Conservation (phyloP, 345 rosid species). For the Cardiospermum halicacabum region DNA sequence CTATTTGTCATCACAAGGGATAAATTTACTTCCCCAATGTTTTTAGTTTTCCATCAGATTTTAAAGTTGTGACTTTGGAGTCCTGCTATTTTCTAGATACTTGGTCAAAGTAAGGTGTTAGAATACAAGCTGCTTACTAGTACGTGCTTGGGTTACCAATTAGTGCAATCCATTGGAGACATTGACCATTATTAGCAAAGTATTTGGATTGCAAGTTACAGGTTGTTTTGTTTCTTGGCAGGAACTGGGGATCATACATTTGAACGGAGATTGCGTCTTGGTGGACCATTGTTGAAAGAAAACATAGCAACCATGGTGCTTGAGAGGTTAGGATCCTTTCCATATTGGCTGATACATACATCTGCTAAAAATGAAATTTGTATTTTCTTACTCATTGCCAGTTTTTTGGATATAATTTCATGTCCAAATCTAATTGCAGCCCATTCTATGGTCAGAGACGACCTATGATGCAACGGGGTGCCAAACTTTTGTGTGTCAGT, state of each 20-base stretch:
- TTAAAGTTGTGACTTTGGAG: background rate
- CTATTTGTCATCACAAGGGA: background rate
- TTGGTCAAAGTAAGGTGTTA: background rate
- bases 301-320: slow-evolving; percentile 96
- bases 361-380: slow-evolving; percentile 9
- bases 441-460: slow-evolving; percentile 96
- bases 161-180: background rate
- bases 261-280: slow-evolving; percentile 86
- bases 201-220: slow-evolving; percentile 2
- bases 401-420: slow-evolving; percentile 20
- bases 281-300: slow-evolving; percentile 83
- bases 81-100: background rate
- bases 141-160: background rate
- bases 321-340: slow-evolving; percentile 64
- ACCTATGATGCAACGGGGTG: slow-evolving; percentile 78
- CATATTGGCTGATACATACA: slow-evolving; percentile 2
- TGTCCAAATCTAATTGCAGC: slow-evolving; percentile 48
- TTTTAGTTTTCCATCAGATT: background rate
- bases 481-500: slow-evolving; percentile 90
- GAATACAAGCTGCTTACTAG: background rate
- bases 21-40: background rate
- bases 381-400: slow-evolving; percentile 2
- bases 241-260: slow-evolving; percentile 97
- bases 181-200: background rate
- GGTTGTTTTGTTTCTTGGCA: slow-evolving; percentile 28